Conservation (phyloP, 495 filamentous ascomycete genomes). For the Schizothecium vesticola region DNA sequence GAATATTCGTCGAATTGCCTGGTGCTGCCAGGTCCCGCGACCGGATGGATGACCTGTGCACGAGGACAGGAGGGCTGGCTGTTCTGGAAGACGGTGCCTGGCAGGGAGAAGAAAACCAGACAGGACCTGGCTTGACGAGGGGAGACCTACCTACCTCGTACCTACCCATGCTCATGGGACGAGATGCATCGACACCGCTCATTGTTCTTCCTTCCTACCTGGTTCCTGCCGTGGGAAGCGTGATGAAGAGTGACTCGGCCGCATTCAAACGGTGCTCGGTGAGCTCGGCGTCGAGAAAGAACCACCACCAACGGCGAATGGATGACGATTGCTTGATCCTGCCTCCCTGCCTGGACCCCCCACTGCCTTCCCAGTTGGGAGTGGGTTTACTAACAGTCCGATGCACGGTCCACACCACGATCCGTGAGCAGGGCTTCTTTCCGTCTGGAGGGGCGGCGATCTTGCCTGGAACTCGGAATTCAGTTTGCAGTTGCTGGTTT, state of each 20-base stretch:
- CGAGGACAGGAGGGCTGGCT: neutral
- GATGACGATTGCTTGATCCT: constrained; percentile 1
- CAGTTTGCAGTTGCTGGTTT: neutral
- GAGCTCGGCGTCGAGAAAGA: constrained; percentile 2
- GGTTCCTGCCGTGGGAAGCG: neutral
- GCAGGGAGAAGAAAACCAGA: neutral
- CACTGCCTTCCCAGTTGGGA: neutral
- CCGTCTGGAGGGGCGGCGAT: neutral
- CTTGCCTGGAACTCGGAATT: neutral
- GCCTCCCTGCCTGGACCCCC: neutral
- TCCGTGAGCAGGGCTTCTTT: neutral
- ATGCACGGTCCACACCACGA: neutral
- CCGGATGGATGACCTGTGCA: neutral
- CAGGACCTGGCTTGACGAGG: neutral
- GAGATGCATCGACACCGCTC: neutral
- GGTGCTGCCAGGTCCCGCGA: neutral
- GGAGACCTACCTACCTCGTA: neutral
- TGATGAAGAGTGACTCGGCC: neutral
- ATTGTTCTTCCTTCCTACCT: neutral
- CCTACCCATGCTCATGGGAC: neutral
- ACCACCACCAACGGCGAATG: neutral
- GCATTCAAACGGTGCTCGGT: neutral
- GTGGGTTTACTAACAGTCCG: neutral
- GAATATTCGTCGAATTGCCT: neutral
- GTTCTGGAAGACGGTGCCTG: neutral